These are phyloP conservation scores for Aspergillus flavus DNA, from an alignment of 2,329 filamentous ascomycete species.

Conservation along the genomic window DNA sequence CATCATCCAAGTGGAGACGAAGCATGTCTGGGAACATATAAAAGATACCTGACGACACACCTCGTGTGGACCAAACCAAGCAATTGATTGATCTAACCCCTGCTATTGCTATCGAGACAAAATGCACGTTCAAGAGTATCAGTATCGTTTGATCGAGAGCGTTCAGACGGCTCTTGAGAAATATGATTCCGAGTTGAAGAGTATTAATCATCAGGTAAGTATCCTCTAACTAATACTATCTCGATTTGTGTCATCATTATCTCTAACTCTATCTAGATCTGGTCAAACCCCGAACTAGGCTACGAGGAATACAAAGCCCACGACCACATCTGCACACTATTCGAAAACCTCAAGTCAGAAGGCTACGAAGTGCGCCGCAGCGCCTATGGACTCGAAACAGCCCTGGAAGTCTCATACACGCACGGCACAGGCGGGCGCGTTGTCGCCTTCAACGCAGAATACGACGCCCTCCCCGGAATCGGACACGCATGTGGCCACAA, in stretches of 20 bases:
- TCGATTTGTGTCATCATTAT: neutral
- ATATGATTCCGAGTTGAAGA: conserved; percentile 24
- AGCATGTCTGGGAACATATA: neutral
- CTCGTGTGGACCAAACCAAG: no score
- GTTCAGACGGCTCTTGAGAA: conserved; percentile 26
- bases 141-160: conserved; percentile 26
- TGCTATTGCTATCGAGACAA: neutral
- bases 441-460: conserved; percentile 39
- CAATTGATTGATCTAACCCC: no score
- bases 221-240: neutral
- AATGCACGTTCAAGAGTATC: conserved; percentile 28
- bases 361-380: conserved; percentile 49
- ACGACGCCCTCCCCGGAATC: conserved; percentile 42
- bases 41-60: no score
- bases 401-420: conserved; percentile 49
- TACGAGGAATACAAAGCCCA: conserved; percentile 57
- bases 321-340: conserved; percentile 46
- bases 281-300: conserved; percentile 52
- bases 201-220: conserved; percentile 29
- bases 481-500: conserved; percentile 42
- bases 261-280: conserved; percentile 31
- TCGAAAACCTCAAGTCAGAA: conserved; percentile 35
- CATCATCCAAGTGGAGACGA: neutral
- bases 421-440: conserved; percentile 29
- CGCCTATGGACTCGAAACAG: conserved; percentile 53